phyloP scores from a whole-genome alignment of 768 basidiomycete genomes.

The Favolaschia claudopus region DNA sequence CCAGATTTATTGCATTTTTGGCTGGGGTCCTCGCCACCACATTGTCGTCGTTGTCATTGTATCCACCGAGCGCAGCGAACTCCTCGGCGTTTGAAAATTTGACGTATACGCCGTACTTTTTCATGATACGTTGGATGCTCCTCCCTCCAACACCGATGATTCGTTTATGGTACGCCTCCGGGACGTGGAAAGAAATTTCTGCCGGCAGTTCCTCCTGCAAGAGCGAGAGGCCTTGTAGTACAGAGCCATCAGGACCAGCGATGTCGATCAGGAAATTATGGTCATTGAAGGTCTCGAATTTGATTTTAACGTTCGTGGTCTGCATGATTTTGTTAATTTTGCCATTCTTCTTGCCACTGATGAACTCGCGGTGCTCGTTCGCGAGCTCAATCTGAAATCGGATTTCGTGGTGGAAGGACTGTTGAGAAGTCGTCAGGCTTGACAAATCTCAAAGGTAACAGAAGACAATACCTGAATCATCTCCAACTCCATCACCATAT shows the following conservation, averaged over 20 bases:
- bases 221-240: constrained; percentile 86
- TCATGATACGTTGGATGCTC: constrained; percentile 99
- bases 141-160: constrained; percentile 98
- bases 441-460: background rate
- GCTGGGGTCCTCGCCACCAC: constrained; percentile 98
- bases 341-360: constrained; percentile 98
- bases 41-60: constrained; percentile 97
- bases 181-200: constrained; percentile 98
- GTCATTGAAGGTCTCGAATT: constrained; percentile 98
- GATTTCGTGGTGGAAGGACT: constrained; percentile 97
- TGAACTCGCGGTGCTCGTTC: constrained; percentile 98
- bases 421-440: constrained; percentile 6
- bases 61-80: constrained; percentile 92
- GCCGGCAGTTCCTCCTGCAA: constrained; percentile 98
- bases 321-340: constrained; percentile 99
- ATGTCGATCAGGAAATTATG: constrained; percentile 95
- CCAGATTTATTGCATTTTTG: constrained; percentile 95
- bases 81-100: constrained; percentile 99
- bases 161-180: constrained; percentile 97
- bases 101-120: constrained; percentile 99
- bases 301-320: constrained; percentile 95
- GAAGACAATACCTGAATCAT: constrained; percentile 76
- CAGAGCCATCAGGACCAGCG: constrained; percentile 82
- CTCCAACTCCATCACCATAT: constrained; percentile 89
- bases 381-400: constrained; percentile 98